Evolutionary conservation across 129 eudicot species (phyloP), one percentile per base, ranked within the genome.

Genomic region (Ambrosia artemisiifolia): DNA sequence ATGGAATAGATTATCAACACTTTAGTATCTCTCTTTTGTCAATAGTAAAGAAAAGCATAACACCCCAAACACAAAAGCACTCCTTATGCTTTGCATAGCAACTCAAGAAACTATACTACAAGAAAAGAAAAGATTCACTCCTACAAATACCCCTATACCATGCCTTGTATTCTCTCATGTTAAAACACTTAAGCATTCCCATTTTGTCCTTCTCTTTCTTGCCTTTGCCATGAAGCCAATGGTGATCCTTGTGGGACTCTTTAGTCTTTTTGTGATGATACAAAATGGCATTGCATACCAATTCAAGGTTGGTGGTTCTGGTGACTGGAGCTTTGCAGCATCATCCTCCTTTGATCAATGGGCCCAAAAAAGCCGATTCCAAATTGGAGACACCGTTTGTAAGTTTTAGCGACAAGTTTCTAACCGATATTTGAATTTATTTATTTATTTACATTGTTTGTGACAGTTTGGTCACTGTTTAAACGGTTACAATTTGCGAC

Each of bases 321-420:
- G 75, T 8, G 89, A 80, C 18, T 91, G 97, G 97, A 57, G 83
- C 68, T 61, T 73, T 74, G 85, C 91, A 33, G 20, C 76, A 6
- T 34, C 78, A 20, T 47, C 69, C 57, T 51, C 77, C 32, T 83
- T 54, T 63, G 88, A 81, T 84, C 87, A 88, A 34, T 91, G 97
- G 97, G 97, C 97, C 9, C 88, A 91, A 42, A 74, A 67, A 10
- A 76, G 61, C 73, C 75, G 97, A 11, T 91, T 91, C 56, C 96
- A 88, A 73, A 74, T 61, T 33, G 91, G 92, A 0, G 97, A 91
- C 74, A 54, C 86, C 16, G 7, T 91, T 12, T 40, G 97, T 91
- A 83, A 84, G 87, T 83, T 74, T 14, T 49, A 32, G 7, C 44
- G 9, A 40, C 7, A 40, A 10, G 7, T 40, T 40, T 40, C 10